Evolutionary conservation across 1,284 basidiomycete species (phyloP).

Genomic region (Mycena sp.): DNA sequence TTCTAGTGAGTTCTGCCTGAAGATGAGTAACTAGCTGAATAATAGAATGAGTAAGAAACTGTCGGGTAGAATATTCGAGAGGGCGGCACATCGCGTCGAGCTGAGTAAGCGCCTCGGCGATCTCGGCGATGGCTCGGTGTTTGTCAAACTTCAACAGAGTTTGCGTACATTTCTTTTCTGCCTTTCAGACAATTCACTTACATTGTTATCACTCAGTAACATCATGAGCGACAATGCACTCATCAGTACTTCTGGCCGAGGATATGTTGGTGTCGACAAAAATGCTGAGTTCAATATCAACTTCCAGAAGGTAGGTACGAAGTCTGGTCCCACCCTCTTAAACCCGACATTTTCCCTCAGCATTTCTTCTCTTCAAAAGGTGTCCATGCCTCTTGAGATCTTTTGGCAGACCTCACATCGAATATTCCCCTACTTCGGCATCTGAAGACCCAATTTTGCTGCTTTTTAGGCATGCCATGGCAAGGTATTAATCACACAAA

Average conservation of each 20-base stretch:
- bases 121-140: too few species aligned
- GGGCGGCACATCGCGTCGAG: too few species aligned
- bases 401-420: not conserved
- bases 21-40: too few species aligned
- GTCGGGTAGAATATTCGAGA: too few species aligned
- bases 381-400: constrained; percentile 10
- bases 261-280: constrained; percentile 9
- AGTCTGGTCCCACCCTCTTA: not conserved
- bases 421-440: not conserved
- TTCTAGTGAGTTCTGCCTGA: too few species aligned
- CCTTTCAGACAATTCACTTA: not conserved
- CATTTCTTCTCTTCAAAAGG: constrained; percentile 1
- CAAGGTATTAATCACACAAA: constrained; percentile 8
- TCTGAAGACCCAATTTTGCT: constrained; percentile 15
- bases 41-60: too few species aligned
- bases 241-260: not conserved
- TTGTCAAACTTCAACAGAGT: too few species aligned
- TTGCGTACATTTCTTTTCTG: too few species aligned
- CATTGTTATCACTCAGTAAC: not conserved
- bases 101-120: too few species aligned
- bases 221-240: constrained; percentile 4
- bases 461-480: constrained; percentile 3
- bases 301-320: constrained; percentile 2
- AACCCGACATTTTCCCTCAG: not conserved
- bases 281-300: constrained; percentile 18